Percentiles rank a stretch among this genome's conserved stretches.
phyloP scores from a whole-genome alignment of 495 filamentous ascomycete genomes.

The Neurospora sp. region DNA sequence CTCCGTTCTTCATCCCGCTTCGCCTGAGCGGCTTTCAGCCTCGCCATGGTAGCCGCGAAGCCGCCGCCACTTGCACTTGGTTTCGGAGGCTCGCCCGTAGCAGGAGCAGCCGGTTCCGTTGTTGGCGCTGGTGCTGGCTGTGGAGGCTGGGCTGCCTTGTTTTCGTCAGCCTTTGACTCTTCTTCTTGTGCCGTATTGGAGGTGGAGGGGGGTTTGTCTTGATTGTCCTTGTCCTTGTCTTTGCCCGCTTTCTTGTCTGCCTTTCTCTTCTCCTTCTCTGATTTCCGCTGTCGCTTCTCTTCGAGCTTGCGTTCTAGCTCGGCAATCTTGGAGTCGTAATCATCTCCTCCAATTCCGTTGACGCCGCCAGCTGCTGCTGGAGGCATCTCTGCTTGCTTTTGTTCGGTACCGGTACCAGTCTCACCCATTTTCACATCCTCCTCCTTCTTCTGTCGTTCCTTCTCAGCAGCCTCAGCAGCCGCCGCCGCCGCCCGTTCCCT shows the following conservation, averaged over 20 bases:
- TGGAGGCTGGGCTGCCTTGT: conserved; percentile 3
- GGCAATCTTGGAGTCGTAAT: conserved; percentile 31
- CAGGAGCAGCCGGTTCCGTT: too few species aligned
- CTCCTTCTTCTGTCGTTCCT: conserved; percentile 7
- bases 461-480: conserved; percentile 7
- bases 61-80: conserved; percentile 2
- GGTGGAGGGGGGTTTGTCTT: conserved; percentile 9
- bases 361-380: conserved; percentile 1
- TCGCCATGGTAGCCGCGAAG: conserved; percentile 30
- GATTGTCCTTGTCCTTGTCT: conserved; percentile 11
- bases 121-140: neutral
- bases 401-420: neutral
- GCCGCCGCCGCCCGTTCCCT: conserved; percentile 14
- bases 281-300: conserved; percentile 20
- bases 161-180: conserved; percentile 24
- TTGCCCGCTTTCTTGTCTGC: conserved; percentile 15
- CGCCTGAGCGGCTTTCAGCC: conserved; percentile 31
- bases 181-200: neutral
- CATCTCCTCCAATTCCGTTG: neutral
- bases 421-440: neutral
- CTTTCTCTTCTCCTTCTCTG: conserved; percentile 25
- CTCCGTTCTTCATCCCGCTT: conserved; percentile 22
- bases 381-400: neutral
- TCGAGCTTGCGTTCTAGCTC: conserved; percentile 28
- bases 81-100: too few species aligned